Base-by-base conservation (phyloP, 768 basidiomycete species). In the Boletus tylopilopsis region DNA sequence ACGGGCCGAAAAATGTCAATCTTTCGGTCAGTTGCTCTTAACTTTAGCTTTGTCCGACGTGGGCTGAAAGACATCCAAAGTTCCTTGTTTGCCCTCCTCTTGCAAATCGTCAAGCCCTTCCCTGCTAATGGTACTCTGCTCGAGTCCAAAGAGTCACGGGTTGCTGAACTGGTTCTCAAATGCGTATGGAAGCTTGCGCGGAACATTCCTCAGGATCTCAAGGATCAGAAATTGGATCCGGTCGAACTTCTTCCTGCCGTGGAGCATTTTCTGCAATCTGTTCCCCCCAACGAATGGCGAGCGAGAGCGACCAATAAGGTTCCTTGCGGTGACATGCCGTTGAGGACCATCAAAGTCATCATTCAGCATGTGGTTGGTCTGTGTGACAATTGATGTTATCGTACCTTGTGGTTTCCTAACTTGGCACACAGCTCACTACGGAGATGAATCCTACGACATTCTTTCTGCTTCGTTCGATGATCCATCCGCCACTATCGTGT, bases 181-280 rank as follows among this genome's bases (percentile, higher is more conserved):
- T 99, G 96, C 69, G 82, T 99, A 23, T 98, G 96, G 96, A 99
- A 99, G 71, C 73, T 98, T 48, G 93, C 93, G 6, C 79, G 94
- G 56, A 94, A 91, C 55, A 91, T 97, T 41, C 93, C 93, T 6
- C 90, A 94, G 62, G 92, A 94, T 64, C 77, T 99, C 39, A 80
- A 80, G 54, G 87, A 91, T 36, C 75, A 81, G 5, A 76, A 81
- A 18, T 75, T 99, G 30, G 88, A 92, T 64, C 88, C 94, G 18
- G 85, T 91, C 16, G 90, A 93, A 57, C 70, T 99, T 27, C 87
- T 98, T 64, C 86, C 87, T 15, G 87, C 94, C 5, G 86, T 99
- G 53, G 96, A 99, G 64, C 84, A 90, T 53, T 98, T 99, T 71
- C 68, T 98, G 42, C 87, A 93, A 62, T 90, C 87, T 1, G 85